These are phyloP conservation scores for Boletus sp. DNA, from an alignment of 1,284 basidiomycete genomes.

Conservation along the genomic window DNA sequence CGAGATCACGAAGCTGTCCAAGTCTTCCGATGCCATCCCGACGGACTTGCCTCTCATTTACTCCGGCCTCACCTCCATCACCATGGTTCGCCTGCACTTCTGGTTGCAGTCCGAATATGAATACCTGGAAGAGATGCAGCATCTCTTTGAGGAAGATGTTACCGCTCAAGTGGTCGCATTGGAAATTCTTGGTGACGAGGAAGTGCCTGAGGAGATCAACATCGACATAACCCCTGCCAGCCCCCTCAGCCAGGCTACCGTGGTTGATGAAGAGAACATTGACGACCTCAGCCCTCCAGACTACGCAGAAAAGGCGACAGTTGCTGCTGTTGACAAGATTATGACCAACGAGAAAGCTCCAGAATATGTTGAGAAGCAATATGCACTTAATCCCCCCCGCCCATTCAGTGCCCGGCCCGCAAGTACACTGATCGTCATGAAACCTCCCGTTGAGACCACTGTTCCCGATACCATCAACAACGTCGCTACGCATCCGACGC, in stretches of 20 bases:
- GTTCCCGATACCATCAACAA: slow-evolving; percentile 17
- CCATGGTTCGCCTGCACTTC: slow-evolving; percentile 27
- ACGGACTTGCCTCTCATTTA: slow-evolving; percentile 24
- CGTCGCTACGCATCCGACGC: slow-evolving; percentile 21
- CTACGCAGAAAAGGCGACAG: slow-evolving; percentile 5
- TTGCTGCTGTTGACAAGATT: neutral
- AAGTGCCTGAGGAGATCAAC: slow-evolving; percentile 7
- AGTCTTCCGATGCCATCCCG: slow-evolving; percentile 14
- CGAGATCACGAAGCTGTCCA: slow-evolving; percentile 19
- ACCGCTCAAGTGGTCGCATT: slow-evolving; percentile 21
- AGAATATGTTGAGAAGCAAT: slow-evolving; percentile 8
- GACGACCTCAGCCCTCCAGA: slow-evolving; percentile 8
- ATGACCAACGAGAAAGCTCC: slow-evolving; percentile 1
- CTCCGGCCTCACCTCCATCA: slow-evolving; percentile 25
- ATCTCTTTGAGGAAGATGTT: slow-evolving; percentile 25
- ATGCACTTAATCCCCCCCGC: neutral
- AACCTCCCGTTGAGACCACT: slow-evolving; percentile 19
- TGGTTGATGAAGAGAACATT: slow-evolving; percentile 21
- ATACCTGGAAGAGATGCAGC: slow-evolving; percentile 20
- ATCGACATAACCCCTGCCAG: slow-evolving; percentile 2
- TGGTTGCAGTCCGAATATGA: slow-evolving; percentile 28
- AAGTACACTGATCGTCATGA: slow-evolving; percentile 25
- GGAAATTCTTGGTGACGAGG: slow-evolving; percentile 24
- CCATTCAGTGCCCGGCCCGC: slow-evolving; percentile 6
- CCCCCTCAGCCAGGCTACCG: slow-evolving; percentile 19